Base-by-base conservation (phyloP, 495 filamentous ascomycete species). In the Penicillium atrosanguineum region DNA sequence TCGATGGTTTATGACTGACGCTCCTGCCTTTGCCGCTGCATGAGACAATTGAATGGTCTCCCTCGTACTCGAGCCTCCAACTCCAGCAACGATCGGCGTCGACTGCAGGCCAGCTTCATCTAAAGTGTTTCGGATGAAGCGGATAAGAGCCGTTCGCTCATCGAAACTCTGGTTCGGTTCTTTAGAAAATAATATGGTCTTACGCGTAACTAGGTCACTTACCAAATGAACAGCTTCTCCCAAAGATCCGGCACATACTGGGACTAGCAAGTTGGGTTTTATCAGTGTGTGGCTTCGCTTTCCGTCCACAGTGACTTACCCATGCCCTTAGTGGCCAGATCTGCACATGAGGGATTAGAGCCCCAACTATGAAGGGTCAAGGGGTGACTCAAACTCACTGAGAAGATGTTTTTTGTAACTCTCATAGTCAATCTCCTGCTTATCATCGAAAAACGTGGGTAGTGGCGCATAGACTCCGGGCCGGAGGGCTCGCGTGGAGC, bases 181-280 rank as follows among this genome's bases (percentile, higher is more conserved):
- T n/a, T n/a, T n/a, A n/a, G n/a, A n/a, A n/a, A n/a, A n/a, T n/a
- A n/a, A n/a, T n/a, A n/a, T n/a, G n/a, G n/a, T n/a, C n/a, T n/a
- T n/a, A n/a, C n/a, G n/a, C 16, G 20, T 16, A 19, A 28, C 16
- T 1, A 19, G 25, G n/a, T n/a, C n/a, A 25, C 52, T 15, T 52
- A 62, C 59, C 44, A 62, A 53, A 49, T 62, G 59, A 20, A 59
- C 51, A 1, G 59, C 59, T n/a, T 62, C 59, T 37, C 59, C 59
- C 8, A 62, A 41, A 4, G 59, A 62, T 7, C 59, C 59, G n/a
- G 59, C 55, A 49, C 59, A 62, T 43, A 62, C 56, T 49, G 59
- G 59, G n/a, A 62, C 59, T 62, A 23, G 42, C 16, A 20, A n/a
- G n/a, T n/a, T n/a, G n/a, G 21, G 19, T 40, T 23, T 21, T 7